A percentile compares a stretch with the other conserved stretches of the same genome.
phyloP scores from a whole-genome alignment of 2,329 filamentous ascomycete species.

The Raffaelea ambrosiae region DNA sequence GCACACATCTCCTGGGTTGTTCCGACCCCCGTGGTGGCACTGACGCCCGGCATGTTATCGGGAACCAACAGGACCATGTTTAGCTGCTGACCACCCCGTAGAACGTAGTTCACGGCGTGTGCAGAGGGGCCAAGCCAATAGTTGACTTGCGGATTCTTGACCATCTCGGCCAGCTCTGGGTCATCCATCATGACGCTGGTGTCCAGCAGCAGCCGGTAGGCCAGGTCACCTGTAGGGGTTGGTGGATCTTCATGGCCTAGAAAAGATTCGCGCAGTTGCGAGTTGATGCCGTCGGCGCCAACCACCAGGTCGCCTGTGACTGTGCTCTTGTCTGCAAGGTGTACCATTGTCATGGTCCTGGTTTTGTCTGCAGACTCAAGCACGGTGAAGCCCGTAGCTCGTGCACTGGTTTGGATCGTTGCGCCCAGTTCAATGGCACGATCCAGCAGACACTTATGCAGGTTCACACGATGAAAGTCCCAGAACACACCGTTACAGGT shows the following conservation, averaged over 20 bases:
- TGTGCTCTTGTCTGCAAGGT: conserved; percentile 18
- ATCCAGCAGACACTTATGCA: conserved; percentile 21
- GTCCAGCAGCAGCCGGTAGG: conserved; percentile 24
- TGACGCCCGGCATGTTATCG: conserved; percentile 11
- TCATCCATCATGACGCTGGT: conserved; percentile 19
- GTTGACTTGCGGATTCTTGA: conserved; percentile 20
- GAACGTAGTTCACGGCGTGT: conserved; percentile 24
- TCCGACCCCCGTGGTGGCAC: conserved; percentile 16
- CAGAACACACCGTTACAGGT: conserved; percentile 22
- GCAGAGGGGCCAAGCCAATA: conserved; percentile 25
- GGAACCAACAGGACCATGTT: conserved; percentile 24
- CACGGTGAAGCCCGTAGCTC: conserved; percentile 17
- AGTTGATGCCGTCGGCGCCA: conserved; percentile 31
- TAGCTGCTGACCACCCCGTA: conserved; percentile 22
- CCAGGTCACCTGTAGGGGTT: conserved; percentile 23
- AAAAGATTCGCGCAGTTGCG: conserved; percentile 9
- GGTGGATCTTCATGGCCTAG: conserved; percentile 15
- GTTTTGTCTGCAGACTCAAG: conserved; percentile 10
- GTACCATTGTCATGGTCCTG: conserved; percentile 11
- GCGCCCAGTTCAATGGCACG: conserved; percentile 19
- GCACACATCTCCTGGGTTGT: conserved; percentile 25
- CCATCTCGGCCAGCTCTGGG: conserved; percentile 17
- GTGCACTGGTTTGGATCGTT: conserved; percentile 14
- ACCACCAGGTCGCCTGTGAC: conserved; percentile 26
- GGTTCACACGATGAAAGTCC: conserved; percentile 24